Percentiles rank a stretch among this genome's conserved stretches.
Evolutionary conservation across 352 stramenopile species (phyloP).

Genomic region (Pythium rishiriense): DNA sequence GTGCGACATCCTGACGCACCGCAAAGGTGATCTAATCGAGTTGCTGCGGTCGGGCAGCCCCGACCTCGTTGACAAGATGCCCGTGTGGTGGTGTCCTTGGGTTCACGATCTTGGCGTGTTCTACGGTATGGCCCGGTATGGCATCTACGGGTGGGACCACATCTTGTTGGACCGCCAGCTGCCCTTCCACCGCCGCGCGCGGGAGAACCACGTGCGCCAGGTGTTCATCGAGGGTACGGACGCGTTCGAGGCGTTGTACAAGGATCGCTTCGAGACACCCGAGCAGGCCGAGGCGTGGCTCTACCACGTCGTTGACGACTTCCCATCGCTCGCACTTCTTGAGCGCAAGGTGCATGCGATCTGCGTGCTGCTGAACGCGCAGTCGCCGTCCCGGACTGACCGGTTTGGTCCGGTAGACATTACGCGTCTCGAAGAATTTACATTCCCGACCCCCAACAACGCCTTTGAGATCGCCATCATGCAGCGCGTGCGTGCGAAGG

Average conservation of each 20-base stretch:
- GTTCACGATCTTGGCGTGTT: slow-evolving; percentile 81
- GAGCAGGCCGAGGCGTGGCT: slow-evolving; percentile 57
- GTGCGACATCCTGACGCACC: slow-evolving; percentile 52
- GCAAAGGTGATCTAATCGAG: slow-evolving; percentile 38
- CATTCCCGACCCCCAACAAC: slow-evolving; percentile 58
- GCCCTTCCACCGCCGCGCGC: slow-evolving; percentile 71
- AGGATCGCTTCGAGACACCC: slow-evolving; percentile 56
- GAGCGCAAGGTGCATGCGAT: slow-evolving; percentile 75
- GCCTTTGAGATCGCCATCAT: slow-evolving; percentile 42
- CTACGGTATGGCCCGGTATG: slow-evolving; percentile 78
- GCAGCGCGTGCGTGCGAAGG: slow-evolving; percentile 15
- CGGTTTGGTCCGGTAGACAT: slow-evolving; percentile 14
- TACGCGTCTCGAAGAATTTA: slow-evolving; percentile 65
- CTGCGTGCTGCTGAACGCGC: slow-evolving; percentile 33
- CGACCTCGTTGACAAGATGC: slow-evolving; percentile 71
- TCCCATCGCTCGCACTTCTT: slow-evolving; percentile 72
- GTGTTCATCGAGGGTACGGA: slow-evolving; percentile 71
- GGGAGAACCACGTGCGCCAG: slow-evolving; percentile 64
- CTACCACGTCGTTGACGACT: slow-evolving; percentile 62
- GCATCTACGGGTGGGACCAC: slow-evolving; percentile 69
- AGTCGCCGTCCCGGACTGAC: slow-evolving; percentile 1
- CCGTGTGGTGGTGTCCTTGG: slow-evolving; percentile 90
- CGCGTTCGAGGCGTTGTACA: slow-evolving; percentile 58
- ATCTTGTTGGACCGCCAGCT: slow-evolving; percentile 72
- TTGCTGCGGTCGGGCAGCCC: slow-evolving; percentile 62